These are phyloP conservation scores for Trypanosoma caninum DNA, from an alignment of 208 protist species.

Conservation along the genomic window DNA sequence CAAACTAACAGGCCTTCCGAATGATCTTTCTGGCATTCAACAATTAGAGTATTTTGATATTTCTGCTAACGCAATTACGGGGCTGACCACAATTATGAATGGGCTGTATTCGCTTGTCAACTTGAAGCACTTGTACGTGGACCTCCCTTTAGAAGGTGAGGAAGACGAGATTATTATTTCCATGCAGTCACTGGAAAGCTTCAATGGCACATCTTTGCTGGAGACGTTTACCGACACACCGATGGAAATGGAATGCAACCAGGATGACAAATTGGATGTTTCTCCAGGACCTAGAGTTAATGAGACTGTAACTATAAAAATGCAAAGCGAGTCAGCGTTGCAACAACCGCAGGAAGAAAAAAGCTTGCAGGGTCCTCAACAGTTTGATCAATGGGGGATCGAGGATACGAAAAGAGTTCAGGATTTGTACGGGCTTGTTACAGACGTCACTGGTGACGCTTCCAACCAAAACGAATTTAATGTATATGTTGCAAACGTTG, in stretches of 20 bases:
- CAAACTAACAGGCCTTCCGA: slow-evolving; percentile 44
- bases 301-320: not conserved
- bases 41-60: slow-evolving; percentile 45
- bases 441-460: slow-evolving; percentile 18
- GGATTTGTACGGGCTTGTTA: slow-evolving; percentile 39
- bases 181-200: slow-evolving; percentile 42
- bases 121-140: slow-evolving; percentile 48
- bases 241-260: slow-evolving; percentile 6
- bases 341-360: not conserved
- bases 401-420: slow-evolving; percentile 37
- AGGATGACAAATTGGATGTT: not conserved
- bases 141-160: slow-evolving; percentile 45
- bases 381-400: slow-evolving; percentile 24
- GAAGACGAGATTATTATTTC: slow-evolving; percentile 75
- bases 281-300: not conserved
- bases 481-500: slow-evolving; percentile 58
- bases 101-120: slow-evolving; percentile 50
- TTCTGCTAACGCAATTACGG: slow-evolving; percentile 44
- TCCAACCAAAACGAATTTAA: slow-evolving; percentile 50
- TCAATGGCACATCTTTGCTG: slow-evolving; percentile 55
- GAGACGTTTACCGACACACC: slow-evolving; percentile 16
- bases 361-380: not conserved
- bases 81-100: slow-evolving; percentile 36
- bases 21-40: slow-evolving; percentile 40
- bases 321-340: not conserved